Evolutionary conservation across 1,284 basidiomycete genomes (phyloP).

Genomic region (Ceratobasidium sp.): DNA sequence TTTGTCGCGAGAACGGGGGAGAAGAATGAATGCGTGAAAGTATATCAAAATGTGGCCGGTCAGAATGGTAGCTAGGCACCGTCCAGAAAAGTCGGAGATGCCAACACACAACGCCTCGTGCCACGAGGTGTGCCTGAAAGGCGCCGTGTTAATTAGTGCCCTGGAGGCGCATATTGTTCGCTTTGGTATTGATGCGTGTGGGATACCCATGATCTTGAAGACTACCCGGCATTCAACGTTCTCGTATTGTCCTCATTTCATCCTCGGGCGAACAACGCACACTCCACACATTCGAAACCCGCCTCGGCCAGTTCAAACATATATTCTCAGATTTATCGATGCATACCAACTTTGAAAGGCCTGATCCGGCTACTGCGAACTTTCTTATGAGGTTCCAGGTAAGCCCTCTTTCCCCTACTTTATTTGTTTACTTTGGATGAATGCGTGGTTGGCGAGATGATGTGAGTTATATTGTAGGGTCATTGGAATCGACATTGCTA

Average conservation of each 20-base stretch:
- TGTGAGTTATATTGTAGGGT: slow-evolving; percentile 1
- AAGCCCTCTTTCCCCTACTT: neutral
- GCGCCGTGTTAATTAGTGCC: too few species aligned
- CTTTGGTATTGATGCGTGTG: too few species aligned
- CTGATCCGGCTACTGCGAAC: slow-evolving; percentile 1
- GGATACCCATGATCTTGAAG: too few species aligned
- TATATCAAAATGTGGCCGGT: too few species aligned
- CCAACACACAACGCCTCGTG: too few species aligned
- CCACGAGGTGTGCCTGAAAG: too few species aligned
- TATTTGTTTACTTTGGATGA: neutral
- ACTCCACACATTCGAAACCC: slow-evolving; percentile 27
- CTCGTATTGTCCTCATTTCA: slow-evolving; percentile 8
- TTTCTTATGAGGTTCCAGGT: slow-evolving; percentile 21
- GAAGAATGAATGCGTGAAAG: too few species aligned
- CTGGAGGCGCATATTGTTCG: neutral
- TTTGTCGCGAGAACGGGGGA: too few species aligned
- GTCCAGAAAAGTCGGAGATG: too few species aligned
- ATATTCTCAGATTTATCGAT: slow-evolving; percentile 19
- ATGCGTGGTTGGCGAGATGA: too few species aligned
- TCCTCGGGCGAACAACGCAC: neutral
- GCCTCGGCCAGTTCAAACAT: slow-evolving; percentile 41
- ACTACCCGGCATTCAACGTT: slow-evolving; percentile 33
- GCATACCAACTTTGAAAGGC: slow-evolving; percentile 7
- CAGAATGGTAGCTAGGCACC: too few species aligned
- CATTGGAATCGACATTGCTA: slow-evolving; percentile 20